Evolutionary conservation across 2,329 filamentous ascomycete genomes (phyloP), one percentile per base, ranked within the genome.

Genomic region (Ustulina deusta): DNA sequence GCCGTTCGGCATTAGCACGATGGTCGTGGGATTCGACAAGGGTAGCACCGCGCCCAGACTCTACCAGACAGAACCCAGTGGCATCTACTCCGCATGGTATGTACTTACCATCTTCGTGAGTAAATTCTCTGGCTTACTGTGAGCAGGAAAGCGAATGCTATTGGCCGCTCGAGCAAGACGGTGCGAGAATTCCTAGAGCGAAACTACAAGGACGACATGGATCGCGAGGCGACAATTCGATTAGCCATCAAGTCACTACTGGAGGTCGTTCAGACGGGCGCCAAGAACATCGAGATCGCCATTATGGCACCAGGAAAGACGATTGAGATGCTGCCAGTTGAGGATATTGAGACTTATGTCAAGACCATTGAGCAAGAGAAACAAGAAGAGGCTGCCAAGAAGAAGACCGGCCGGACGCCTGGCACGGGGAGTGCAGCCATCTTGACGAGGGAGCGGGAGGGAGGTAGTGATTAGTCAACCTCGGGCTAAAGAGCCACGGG

Each of bases 341-440:
- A 98, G 81, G 93, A 97, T 77, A 99, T 99, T 77, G 96, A 99
- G 86, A 89, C 89, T 75, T 97, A 97, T 78, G 97, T 99, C 78
- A 98, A 98, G 90, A 96, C 90, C 82, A 99, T 99, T 81, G 97
- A 99, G 86, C 92, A 94, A 77, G 97, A 99, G 88, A 99, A 99
- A 88, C 94, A 97, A 80, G 96, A 98, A 82, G 96, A 99, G 85
- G 95, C 95, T 27, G 93, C 93, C 46, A 97, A 94, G 88, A 97
- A 97, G 91, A 97, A 97, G 90, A 92, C 89, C 51, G 91, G 92
- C 66, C 86, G 90, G 74, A 87, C 89, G 69, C 87, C 90, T n/a
- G 90, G 90, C 65, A 89, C 87, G 57, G 90, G 90, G 54, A 90
- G 83, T 73, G 89, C 92, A 20, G 87, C 93, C 49, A 93, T 96